phyloP scores from a whole-genome alignment of 2,329 filamentous ascomycete species.

The Colletotrichum graminicola region DNA sequence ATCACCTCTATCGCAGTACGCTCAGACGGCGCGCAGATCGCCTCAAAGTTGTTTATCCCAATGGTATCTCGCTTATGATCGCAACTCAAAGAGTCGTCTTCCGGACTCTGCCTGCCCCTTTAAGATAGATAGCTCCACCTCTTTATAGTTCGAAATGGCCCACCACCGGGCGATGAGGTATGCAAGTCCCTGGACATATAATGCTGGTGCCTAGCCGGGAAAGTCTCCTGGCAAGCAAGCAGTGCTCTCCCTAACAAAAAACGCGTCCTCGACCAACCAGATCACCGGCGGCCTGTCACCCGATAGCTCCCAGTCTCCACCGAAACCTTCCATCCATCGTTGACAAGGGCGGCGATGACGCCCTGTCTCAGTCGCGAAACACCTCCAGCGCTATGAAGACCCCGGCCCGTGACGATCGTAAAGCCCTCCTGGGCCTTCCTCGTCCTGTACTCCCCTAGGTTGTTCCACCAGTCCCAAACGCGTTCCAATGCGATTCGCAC shows the following conservation, averaged over 20 bases:
- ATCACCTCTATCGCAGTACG: background rate
- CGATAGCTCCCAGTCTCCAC: conserved; percentile 77
- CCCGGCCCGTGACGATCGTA: conserved; percentile 84
- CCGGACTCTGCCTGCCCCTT: background rate
- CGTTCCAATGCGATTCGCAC: conserved; percentile 79
- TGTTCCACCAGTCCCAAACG: conserved; percentile 81
- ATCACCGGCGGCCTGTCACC: conserved; percentile 70
- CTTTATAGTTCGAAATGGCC: background rate
- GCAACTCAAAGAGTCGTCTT: background rate
- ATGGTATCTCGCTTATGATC: conserved; percentile 4
- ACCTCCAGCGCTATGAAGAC: conserved; percentile 82
- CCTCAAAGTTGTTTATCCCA: background rate
- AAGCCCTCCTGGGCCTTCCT: conserved; percentile 67
- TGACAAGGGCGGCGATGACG: conserved; percentile 80
- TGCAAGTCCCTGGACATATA: conserved; percentile 18
- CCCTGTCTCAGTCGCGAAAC: conserved; percentile 81
- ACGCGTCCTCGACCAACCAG: conserved; percentile 10
- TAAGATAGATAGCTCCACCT: background rate
- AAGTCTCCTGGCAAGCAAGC: conserved; percentile 13
- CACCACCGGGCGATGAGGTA: background rate
- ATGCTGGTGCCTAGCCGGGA: conserved; percentile 28
- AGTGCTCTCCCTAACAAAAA: background rate
- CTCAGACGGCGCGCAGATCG: background rate
- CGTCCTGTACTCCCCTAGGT: conserved; percentile 73
- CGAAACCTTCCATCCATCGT: conserved; percentile 87